Evolutionary conservation across 345 rosid species (phyloP).

Genomic region (Streptanthus diversifolius): DNA sequence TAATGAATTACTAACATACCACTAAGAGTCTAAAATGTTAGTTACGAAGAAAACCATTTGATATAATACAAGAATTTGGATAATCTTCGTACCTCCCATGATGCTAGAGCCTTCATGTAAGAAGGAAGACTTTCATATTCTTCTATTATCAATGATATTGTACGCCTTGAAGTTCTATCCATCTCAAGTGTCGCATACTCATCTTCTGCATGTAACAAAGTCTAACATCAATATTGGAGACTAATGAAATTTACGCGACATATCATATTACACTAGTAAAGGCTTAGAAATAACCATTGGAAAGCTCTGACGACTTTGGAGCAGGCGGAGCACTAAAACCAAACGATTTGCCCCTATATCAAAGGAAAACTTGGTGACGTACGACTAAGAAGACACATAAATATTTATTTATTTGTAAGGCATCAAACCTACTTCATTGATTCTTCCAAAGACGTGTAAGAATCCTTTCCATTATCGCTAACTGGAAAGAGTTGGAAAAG

Average conservation of each 20-base stretch:
- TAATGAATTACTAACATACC: neutral
- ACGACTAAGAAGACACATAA: neutral
- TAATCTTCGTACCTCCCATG: slow-evolving; percentile 76
- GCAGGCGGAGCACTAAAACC: slow-evolving; percentile 24
- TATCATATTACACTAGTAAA: neutral
- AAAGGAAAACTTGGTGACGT: slow-evolving; percentile 25
- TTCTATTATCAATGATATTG: slow-evolving; percentile 45
- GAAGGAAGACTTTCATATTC: slow-evolving; percentile 73
- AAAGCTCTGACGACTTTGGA: slow-evolving; percentile 17
- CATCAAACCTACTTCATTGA: slow-evolving; percentile 43
- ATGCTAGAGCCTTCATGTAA: slow-evolving; percentile 57
- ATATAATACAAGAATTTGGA: neutral
- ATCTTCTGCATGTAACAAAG: slow-evolving; percentile 28
- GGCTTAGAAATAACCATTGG: slow-evolving; percentile 41
- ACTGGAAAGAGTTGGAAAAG: slow-evolving; percentile 28
- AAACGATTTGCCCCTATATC: slow-evolving; percentile 28
- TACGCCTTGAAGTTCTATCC: slow-evolving; percentile 21
- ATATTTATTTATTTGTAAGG: neutral
- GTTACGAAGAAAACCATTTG: neutral
- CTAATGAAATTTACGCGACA: neutral
- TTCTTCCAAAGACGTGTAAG: slow-evolving; percentile 29
- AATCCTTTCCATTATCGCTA: slow-evolving; percentile 33
- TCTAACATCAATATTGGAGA: neutral
- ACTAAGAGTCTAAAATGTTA: neutral
- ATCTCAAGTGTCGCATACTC: slow-evolving; percentile 21